phyloP scores from a whole-genome alignment of 1,284 basidiomycete genomes.

The Microstroma glucosiphilum region DNA sequence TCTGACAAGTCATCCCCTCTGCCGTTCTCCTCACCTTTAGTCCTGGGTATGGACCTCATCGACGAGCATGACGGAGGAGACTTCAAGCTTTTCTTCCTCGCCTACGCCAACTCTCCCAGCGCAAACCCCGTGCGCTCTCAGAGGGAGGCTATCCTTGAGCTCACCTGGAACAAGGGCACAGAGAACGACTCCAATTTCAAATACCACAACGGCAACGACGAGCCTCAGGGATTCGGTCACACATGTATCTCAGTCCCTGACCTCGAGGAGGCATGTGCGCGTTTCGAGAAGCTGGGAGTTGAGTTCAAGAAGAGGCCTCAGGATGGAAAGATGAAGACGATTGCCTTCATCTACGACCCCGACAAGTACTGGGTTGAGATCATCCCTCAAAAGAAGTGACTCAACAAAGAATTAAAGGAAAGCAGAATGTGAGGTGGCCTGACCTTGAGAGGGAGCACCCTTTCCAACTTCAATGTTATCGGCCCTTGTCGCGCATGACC shows the following conservation, averaged over 20 bases:
- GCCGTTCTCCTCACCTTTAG: slow-evolving; percentile 45
- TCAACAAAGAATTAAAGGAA: neutral
- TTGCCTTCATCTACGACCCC: slow-evolving; percentile 70
- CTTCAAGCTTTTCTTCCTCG: slow-evolving; percentile 77
- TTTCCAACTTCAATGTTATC: too few relatives aligned
- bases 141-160: slow-evolving; percentile 57
- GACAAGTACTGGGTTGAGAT: slow-evolving; percentile 57
- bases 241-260: slow-evolving; percentile 79
- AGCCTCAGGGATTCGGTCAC: slow-evolving; percentile 50
- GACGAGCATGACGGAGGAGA: slow-evolving; percentile 53
- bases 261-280: slow-evolving; percentile 72
- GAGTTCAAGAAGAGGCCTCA: slow-evolving; percentile 79
- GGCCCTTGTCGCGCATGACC: too few relatives aligned
- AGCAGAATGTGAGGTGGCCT: too few relatives aligned
- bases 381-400: slow-evolving; percentile 31
- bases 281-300: slow-evolving; percentile 76
- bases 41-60: slow-evolving; percentile 81
- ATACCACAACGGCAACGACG: slow-evolving; percentile 47
- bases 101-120: slow-evolving; percentile 58
- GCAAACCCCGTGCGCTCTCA: slow-evolving; percentile 56
- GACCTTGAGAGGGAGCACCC: too few relatives aligned
- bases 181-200: slow-evolving; percentile 38
- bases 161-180: slow-evolving; percentile 43
- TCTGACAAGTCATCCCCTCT: neutral
- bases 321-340: slow-evolving; percentile 75